These are phyloP conservation scores for Amylostereum chailletii DNA, from an alignment of 1,284 basidiomycete species.

Conservation along the genomic window DNA sequence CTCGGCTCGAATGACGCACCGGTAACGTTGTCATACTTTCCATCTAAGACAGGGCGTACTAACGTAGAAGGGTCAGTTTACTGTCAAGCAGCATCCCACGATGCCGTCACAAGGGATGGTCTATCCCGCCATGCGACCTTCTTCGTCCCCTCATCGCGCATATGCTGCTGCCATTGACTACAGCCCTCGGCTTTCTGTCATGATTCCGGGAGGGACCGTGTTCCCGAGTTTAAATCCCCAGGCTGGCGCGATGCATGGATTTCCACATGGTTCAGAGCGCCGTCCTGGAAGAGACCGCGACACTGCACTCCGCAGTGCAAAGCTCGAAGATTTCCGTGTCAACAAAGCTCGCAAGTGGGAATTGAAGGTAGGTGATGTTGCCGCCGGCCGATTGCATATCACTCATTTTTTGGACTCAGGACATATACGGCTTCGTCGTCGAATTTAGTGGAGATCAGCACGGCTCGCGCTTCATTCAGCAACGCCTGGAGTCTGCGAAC, in stretches of 20 bases:
- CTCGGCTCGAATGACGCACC: too few relatives aligned
- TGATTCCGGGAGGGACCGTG: slow-evolving; percentile 33
- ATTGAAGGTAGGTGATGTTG: slow-evolving; percentile 44
- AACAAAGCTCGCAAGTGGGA: slow-evolving; percentile 79
- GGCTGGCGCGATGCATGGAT: slow-evolving; percentile 31
- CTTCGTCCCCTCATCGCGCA: slow-evolving; percentile 32
- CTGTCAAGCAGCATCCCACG: slow-evolving; percentile 35
- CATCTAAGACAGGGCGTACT: too few relatives aligned
- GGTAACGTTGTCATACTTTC: too few relatives aligned
- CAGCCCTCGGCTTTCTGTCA: slow-evolving; percentile 35
- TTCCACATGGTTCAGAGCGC: slow-evolving; percentile 25
- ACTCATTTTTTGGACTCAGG: slow-evolving; percentile 34
- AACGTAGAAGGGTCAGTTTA: too few relatives aligned
- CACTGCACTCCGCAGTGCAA: slow-evolving; percentile 47
- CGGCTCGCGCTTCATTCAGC: slow-evolving; percentile 86
- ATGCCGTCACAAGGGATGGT: slow-evolving; percentile 32
- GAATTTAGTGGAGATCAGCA: slow-evolving; percentile 96
- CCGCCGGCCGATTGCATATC: slow-evolving; percentile 5
- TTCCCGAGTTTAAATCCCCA: slow-evolving; percentile 29
- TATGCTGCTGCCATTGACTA: slow-evolving; percentile 40
- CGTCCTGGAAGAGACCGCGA: slow-evolving; percentile 20
- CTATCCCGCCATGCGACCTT: slow-evolving; percentile 31
- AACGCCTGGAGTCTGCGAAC: slow-evolving; percentile 70
- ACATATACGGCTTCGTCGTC: slow-evolving; percentile 80
- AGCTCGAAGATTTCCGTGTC: slow-evolving; percentile 80